These are phyloP conservation scores for Radiomyces spectabilis DNA, from an alignment of 192 early-diverging fungal species.

Conservation along the genomic window DNA sequence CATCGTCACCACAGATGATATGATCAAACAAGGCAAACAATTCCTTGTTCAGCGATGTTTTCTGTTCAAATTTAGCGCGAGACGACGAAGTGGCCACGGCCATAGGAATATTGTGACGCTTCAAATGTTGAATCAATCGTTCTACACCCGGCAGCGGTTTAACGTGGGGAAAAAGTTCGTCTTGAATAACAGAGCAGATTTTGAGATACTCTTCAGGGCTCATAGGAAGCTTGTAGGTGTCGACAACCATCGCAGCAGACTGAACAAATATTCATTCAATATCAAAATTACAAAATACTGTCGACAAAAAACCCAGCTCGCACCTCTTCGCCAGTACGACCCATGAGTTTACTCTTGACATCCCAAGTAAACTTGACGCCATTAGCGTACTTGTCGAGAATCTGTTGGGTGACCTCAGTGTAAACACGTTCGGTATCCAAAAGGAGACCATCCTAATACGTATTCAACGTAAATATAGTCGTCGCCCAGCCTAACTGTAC, in stretches of 20 bases:
- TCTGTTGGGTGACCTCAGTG: constrained; percentile 74
- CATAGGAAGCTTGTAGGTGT: constrained; percentile 59
- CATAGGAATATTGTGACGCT: constrained; percentile 68
- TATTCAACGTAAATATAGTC: no score
- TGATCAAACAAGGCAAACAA: constrained; percentile 78
- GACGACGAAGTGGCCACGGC: constrained; percentile 80
- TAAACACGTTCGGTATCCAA: constrained; percentile 88
- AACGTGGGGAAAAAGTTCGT: constrained; percentile 53
- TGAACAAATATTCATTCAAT: not conserved
- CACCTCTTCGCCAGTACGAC: constrained; percentile 49
- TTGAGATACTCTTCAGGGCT: constrained; percentile 75
- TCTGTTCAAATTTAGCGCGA: constrained; percentile 65
- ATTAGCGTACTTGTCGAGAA: constrained; percentile 63
- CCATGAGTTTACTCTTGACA: constrained; percentile 71
- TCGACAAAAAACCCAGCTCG: no score
- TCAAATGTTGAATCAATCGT: constrained; percentile 67
- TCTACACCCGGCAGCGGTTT: constrained; percentile 62
- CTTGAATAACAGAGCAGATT: constrained; percentile 46
- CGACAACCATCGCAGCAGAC: constrained; percentile 58
- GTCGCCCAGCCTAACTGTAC: no score
- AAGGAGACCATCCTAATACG: constrained; percentile 64
- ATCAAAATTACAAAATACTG: constrained; percentile 27
- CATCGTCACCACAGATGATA: constrained; percentile 86
- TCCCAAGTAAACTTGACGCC: constrained; percentile 56
- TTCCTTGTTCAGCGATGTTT: constrained; percentile 58